Evolutionary conservation across 2,329 filamentous ascomycete species (phyloP).

Genomic region (Fusarium sp.): DNA sequence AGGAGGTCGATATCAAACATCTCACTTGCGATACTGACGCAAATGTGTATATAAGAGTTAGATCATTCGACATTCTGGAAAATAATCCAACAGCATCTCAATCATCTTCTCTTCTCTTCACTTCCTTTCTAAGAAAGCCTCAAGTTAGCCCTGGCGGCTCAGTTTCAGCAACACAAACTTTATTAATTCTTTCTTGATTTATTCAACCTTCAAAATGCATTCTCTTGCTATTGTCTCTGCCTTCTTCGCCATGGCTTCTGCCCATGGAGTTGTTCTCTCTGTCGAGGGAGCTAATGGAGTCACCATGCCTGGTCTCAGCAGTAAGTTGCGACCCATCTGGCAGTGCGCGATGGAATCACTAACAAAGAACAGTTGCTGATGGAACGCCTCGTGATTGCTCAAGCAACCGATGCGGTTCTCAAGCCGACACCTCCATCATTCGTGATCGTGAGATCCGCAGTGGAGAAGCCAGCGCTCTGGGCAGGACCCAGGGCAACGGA

Average conservation of each 20-base stretch:
- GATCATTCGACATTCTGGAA: not conserved
- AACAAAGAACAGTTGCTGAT: constrained; percentile 60
- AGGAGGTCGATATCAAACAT: not conserved
- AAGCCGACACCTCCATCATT: constrained; percentile 77
- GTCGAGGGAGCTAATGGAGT: constrained; percentile 70
- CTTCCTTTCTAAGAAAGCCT: not conserved
- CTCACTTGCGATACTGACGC: not conserved
- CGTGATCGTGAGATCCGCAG: constrained; percentile 66
- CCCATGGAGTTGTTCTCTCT: constrained; percentile 66
- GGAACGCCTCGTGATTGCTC: constrained; percentile 75
- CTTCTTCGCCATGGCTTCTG: constrained; percentile 59
- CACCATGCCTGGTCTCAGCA: constrained; percentile 65
- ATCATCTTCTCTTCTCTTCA: not conserved
- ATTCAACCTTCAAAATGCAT: constrained; percentile 41
- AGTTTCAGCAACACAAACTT: not conserved
- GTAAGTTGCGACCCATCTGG: constrained; percentile 29
- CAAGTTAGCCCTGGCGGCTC: constrained; percentile 2
- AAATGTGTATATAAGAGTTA: not conserved
- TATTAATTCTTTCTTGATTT: not conserved
- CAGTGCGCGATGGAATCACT: not conserved
- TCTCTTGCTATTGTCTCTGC: constrained; percentile 42
- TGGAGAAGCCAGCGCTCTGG: constrained; percentile 65
- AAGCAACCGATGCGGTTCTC: constrained; percentile 68
- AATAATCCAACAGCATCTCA: not conserved
- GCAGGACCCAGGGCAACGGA: constrained; percentile 68